Base-by-base conservation (phyloP, 1,284 basidiomycete species). In the Earliella scabrosa region DNA sequence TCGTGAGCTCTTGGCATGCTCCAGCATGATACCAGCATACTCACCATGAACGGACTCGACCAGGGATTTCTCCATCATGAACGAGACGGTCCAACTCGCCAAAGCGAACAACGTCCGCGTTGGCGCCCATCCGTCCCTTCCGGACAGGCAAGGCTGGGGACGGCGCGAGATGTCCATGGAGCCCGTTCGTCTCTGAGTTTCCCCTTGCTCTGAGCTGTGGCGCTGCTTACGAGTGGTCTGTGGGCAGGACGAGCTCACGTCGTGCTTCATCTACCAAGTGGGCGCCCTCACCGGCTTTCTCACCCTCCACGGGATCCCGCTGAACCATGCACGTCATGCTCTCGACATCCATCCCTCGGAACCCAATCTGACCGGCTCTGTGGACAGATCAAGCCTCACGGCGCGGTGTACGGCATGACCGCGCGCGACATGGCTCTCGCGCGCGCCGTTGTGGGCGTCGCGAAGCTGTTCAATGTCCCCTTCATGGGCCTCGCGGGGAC, bases 101-200 rank as follows among this genome's bases (percentile, higher is more conserved):
- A 83, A 84, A 57, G 60, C 67, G 27, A 75, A 85, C 63, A 71
- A 72, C 21, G 83, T 86, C 14, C 67, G 70, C 13, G 73, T 85
- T 13, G 86, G 86, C 0, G 85, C 85, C 0, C 86, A 87, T 60
- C 85, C 85, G 0, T 83, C 83, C 10, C 73, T 87, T 4, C 85
- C 85, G 0, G 85, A 87, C 63, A 67, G 74, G 10, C 86, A 88
- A 66, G 85, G 85, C 0, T 87, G 87, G 60, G 85, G 86, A 0
- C 70, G 85, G 9, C 75, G 85, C 14, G 84, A 86, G 63, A 86
- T 87, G 82, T 73, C 73, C 0, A 79, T 87, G 48, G 77, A 82
- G 51, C 80, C 83, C 0, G 84, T 84, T 46, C 50, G 70, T 49
- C 1, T 8, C 11, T 35, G 41, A 9, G 13, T 7, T 11, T 23